phyloP scores from a whole-genome alignment of 306 rosid species.

The Prinsepia uniflora region DNA sequence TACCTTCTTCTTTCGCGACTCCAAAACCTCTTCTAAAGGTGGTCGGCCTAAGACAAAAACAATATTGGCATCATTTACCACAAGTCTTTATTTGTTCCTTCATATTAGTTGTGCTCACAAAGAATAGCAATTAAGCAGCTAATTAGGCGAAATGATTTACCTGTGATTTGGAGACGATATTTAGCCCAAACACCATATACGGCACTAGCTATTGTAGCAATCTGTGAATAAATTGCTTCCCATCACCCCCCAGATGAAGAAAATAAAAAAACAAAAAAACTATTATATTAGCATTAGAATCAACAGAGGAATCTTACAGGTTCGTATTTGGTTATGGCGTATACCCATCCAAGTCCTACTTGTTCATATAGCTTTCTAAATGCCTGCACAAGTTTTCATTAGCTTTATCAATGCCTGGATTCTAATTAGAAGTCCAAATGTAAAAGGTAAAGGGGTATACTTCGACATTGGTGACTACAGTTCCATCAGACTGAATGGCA shows the following conservation, averaged over 20 bases:
- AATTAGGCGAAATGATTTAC: slow-evolving; percentile 25
- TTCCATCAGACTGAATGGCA: slow-evolving; percentile 84
- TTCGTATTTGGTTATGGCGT: slow-evolving; percentile 76
- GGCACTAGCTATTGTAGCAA: slow-evolving; percentile 60
- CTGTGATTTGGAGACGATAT: slow-evolving; percentile 83
- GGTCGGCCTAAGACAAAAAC: slow-evolving; percentile 62
- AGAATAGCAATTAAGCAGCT: slow-evolving; percentile 6
- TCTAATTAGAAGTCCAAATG: slow-evolving; percentile 3
- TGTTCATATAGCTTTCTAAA: slow-evolving; percentile 79
- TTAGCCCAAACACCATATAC: slow-evolving; percentile 82
- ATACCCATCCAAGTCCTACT: slow-evolving; percentile 92
- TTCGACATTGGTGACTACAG: slow-evolving; percentile 82
- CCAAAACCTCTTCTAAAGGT: slow-evolving; percentile 68
- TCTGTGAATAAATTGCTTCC: slow-evolving; percentile 36
- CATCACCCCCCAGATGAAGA: slow-evolving; percentile 20
- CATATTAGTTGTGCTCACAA: not conserved
- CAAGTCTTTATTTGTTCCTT: not conserved
- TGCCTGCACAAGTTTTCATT: slow-evolving; percentile 46
- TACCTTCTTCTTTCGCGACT: slow-evolving; percentile 69
- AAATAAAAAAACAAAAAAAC: slow-evolving; percentile 6
- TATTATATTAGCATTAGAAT: slow-evolving; percentile 9
- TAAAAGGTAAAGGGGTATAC: slow-evolving; percentile 40
- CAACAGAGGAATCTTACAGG: slow-evolving; percentile 49
- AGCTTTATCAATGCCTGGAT: slow-evolving; percentile 1
- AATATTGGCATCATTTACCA: not conserved